A percentile compares a stretch with the other conserved stretches of the same genome.
phyloP scores from a whole-genome alignment of 106 monocot genomes.

The Apostasia ramifera region DNA sequence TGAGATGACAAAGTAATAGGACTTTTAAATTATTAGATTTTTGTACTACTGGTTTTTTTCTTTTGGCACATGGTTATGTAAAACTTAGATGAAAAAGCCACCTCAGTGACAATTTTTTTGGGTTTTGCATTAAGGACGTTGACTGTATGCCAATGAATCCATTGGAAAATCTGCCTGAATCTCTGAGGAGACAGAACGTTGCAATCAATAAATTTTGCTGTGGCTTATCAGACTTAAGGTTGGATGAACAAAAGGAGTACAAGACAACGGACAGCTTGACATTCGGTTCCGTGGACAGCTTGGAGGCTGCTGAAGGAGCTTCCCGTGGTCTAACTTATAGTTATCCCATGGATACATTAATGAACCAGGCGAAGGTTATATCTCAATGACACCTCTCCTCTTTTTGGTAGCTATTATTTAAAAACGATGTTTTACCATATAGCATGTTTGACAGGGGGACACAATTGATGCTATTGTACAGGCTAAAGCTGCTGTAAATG shows the following conservation, averaged over 20 bases:
- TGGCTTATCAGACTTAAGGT: slow-evolving; percentile 40
- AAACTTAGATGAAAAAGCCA: too few relatives aligned
- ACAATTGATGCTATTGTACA: slow-evolving; percentile 74
- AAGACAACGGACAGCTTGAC: slow-evolving; percentile 27
- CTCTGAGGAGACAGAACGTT: slow-evolving; percentile 52
- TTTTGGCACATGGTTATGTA: too few relatives aligned
- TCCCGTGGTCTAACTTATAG: slow-evolving; percentile 24
- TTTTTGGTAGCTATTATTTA: neutral
- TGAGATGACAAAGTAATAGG: too few relatives aligned
- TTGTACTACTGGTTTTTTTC: too few relatives aligned
- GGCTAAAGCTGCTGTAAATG: slow-evolving; percentile 86
- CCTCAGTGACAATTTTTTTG: too few relatives aligned
- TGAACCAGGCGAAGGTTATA: slow-evolving; percentile 84
- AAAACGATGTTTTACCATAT: neutral
- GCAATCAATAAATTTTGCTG: slow-evolving; percentile 37
- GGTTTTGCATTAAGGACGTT: slow-evolving; percentile 55
- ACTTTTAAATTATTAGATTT: too few relatives aligned
- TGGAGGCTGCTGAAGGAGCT: slow-evolving; percentile 31
- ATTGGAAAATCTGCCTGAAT: slow-evolving; percentile 80
- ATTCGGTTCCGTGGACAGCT: slow-evolving; percentile 31
- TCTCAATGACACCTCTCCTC: slow-evolving; percentile 2
- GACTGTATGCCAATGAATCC: slow-evolving; percentile 89
- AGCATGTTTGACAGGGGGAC: slow-evolving; percentile 58
- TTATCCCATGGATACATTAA: slow-evolving; percentile 76
- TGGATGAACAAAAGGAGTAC: slow-evolving; percentile 50